These are phyloP conservation scores for Areca catechu DNA, from an alignment of 176 grass and related monocot genomes.

Conservation along the genomic window DNA sequence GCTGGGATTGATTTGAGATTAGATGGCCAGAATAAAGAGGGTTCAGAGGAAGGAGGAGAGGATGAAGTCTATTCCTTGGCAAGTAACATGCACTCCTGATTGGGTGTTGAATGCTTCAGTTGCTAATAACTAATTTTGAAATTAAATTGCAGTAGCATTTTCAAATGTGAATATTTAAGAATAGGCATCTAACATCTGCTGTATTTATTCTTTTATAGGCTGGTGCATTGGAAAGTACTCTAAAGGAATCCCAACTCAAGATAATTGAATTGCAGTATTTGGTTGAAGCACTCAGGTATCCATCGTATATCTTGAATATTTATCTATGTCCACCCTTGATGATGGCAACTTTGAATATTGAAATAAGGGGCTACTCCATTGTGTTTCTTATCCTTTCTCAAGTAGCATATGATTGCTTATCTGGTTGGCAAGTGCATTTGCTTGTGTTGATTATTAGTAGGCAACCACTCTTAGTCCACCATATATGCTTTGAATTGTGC, in stretches of 20 bases:
- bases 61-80: conserved; percentile 88
- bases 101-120: no score
- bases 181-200: no score
- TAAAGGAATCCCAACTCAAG: conserved; percentile 91
- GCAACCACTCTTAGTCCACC: no score
- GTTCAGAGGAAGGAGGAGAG: conserved; percentile 31
- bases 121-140: not conserved
- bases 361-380: no score
- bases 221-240: conserved; percentile 80
- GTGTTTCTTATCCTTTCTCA: no score
- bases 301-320: not conserved
- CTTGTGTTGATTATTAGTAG: no score
- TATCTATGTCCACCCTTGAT: no score
- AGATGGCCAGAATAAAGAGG: conserved; percentile 26
- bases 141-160: conserved; percentile 4
- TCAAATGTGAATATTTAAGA: no score
- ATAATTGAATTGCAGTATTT: conserved; percentile 92
- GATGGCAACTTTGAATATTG: no score
- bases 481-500: no score
- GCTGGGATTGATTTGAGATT: conserved; percentile 72
- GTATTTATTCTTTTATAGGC: conserved; percentile 32
- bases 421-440: no score
- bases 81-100: not conserved
- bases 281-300: conserved; percentile 90
- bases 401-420: no score